phyloP scores from a whole-genome alignment of 768 basidiomycete species.

The Trametes cingulata region DNA sequence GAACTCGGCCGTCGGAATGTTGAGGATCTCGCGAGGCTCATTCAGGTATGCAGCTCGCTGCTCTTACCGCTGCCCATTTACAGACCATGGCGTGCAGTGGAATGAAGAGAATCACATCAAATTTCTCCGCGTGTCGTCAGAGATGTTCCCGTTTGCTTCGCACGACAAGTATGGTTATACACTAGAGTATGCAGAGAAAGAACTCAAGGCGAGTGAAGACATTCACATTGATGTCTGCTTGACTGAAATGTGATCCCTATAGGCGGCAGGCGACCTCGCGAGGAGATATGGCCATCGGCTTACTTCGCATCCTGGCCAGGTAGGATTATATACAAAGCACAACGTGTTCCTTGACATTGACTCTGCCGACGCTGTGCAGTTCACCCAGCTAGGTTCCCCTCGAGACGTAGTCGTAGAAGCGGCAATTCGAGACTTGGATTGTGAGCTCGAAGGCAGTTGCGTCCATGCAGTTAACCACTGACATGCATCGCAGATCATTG shows the following conservation, averaged over 20 bases:
- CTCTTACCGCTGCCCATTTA: no score
- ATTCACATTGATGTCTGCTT: slow-evolving; percentile 10
- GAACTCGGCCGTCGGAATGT: slow-evolving; percentile 77
- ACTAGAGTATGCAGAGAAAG: slow-evolving; percentile 68
- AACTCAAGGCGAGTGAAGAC: slow-evolving; percentile 40
- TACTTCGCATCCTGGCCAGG: slow-evolving; percentile 86
- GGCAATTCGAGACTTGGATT: slow-evolving; percentile 76
- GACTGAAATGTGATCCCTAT: background rate
- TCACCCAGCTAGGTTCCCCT: slow-evolving; percentile 79
- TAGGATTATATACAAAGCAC: background rate
- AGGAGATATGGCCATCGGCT: slow-evolving; percentile 58
- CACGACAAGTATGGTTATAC: slow-evolving; percentile 81
- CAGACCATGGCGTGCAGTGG: slow-evolving; percentile 48
- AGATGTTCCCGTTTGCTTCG: slow-evolving; percentile 92
- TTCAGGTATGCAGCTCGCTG: slow-evolving; percentile 41
- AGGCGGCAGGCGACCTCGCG: slow-evolving; percentile 46
- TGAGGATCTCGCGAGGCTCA: slow-evolving; percentile 68
- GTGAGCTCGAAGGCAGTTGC: slow-evolving; percentile 23
- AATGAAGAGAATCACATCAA: slow-evolving; percentile 84
- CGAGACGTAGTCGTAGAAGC: slow-evolving; percentile 72
- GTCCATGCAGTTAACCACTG: background rate
- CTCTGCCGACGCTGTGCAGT: slow-evolving; percentile 34
- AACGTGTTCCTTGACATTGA: no score
- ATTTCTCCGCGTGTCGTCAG: slow-evolving; percentile 88
- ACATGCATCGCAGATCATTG: slow-evolving; percentile 55